A percentile compares a stretch with the other conserved stretches of the same genome.
These are phyloP conservation scores for carrot (Daucus carota) DNA, from an alignment of 129 eudicot genomes.

Conservation along the genomic window DH1_v3.0 NC_030381.2:10992001-10992500, in stretches of 20 bases:
- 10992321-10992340: not conserved
- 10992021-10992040: not conserved
- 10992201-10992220: not conserved
- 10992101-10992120: not conserved
- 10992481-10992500: not conserved
- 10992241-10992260: not conserved
- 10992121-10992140: not conserved
- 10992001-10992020: not conserved
- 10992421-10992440: not conserved
- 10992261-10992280: not conserved
- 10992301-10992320: not conserved
- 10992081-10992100: not conserved
- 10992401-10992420: not conserved
- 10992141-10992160: not conserved
- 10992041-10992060: not conserved
- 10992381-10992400: not conserved
- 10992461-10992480: not conserved
- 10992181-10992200: not conserved
- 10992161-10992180: not conserved
- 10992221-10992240: not conserved
- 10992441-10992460: not conserved
- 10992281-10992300: not conserved
- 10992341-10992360: not conserved
- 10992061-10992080: not conserved
- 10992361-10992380: not conserved